Percentiles rank a stretch among this genome's conserved stretches.
These are phyloP conservation scores for Parmelia sp. DNA, from an alignment of 495 filamentous ascomycete species.

Conservation along the genomic window DNA sequence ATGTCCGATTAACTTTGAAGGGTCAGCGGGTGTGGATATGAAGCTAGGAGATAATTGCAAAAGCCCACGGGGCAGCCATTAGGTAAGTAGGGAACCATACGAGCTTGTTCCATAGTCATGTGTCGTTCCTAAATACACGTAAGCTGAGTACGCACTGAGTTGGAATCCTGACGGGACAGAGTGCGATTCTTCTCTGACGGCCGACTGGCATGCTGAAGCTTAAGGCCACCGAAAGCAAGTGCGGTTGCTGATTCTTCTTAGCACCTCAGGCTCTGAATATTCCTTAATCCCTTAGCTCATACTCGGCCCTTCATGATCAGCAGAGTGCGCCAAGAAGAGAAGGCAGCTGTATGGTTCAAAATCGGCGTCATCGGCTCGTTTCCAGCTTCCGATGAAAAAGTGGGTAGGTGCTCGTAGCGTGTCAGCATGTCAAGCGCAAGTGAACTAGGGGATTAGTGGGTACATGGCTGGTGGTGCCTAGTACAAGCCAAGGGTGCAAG, in stretches of 20 bases:
- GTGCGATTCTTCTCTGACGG: background rate
- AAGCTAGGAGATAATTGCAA: constrained; percentile 3
- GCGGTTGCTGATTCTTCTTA: background rate
- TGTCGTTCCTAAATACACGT: background rate
- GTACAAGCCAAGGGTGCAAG: background rate
- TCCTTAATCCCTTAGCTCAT: too few species aligned
- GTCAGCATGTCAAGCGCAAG: background rate
- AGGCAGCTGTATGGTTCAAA: background rate
- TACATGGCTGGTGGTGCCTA: background rate
- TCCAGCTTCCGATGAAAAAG: background rate
- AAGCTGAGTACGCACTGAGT: background rate
- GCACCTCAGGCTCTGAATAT: too few species aligned
- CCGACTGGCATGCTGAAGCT: background rate
- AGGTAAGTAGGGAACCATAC: background rate
- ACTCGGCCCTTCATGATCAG: background rate
- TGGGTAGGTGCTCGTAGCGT: constrained; percentile 12
- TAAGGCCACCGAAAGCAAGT: background rate
- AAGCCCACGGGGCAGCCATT: too few species aligned
- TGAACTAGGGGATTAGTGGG: background rate
- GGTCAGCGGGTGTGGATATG: constrained; percentile 4
- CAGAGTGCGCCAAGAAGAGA: background rate
- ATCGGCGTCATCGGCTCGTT: constrained; percentile 5
- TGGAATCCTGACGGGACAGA: background rate
- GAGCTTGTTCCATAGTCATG: background rate
- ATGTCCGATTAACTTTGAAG: background rate